Conservation (phyloP, 306 rosid species). For the Medicago ruthenica region DNA sequence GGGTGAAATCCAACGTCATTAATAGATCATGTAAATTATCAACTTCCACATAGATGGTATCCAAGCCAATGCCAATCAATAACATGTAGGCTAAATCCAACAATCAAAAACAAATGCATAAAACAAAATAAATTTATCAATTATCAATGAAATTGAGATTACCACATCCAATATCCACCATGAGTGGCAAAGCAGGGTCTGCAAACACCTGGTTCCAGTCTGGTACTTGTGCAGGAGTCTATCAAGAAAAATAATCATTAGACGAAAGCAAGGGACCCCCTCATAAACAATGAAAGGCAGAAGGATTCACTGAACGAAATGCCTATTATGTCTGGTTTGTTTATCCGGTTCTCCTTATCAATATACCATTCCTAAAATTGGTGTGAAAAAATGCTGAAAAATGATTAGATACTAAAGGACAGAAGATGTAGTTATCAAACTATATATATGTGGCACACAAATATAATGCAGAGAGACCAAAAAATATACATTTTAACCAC, state of each 20-base stretch:
- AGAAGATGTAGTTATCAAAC: neutral
- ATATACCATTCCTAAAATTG: neutral
- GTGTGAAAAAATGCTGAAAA: neutral
- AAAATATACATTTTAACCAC: no score
- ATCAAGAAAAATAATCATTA: constrained; percentile 36
- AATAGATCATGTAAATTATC: constrained; percentile 8
- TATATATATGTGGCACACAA: neutral
- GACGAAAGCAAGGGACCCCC: constrained; percentile 12
- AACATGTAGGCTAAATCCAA: constrained; percentile 18
- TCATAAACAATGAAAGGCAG: neutral
- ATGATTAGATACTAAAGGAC: neutral
- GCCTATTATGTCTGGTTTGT: neutral
- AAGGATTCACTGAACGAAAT: constrained; percentile 7
- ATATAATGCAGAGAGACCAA: neutral
- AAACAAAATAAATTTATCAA: constrained; percentile 20
- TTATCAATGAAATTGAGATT: constrained; percentile 33
- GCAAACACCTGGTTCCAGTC: constrained; percentile 81
- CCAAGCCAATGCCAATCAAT: neutral
- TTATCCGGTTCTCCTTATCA: neutral
- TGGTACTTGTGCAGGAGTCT: constrained; percentile 76
- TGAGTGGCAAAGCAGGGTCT: constrained; percentile 88
- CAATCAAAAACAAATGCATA: constrained; percentile 2
- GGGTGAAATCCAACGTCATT: neutral
- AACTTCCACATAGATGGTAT: constrained; percentile 28
- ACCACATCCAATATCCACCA: constrained; percentile 96